Evolutionary conservation across 768 basidiomycete genomes (phyloP), one percentile per base, ranked within the genome.

Genomic region (Boletus vinaceobasis): DNA sequence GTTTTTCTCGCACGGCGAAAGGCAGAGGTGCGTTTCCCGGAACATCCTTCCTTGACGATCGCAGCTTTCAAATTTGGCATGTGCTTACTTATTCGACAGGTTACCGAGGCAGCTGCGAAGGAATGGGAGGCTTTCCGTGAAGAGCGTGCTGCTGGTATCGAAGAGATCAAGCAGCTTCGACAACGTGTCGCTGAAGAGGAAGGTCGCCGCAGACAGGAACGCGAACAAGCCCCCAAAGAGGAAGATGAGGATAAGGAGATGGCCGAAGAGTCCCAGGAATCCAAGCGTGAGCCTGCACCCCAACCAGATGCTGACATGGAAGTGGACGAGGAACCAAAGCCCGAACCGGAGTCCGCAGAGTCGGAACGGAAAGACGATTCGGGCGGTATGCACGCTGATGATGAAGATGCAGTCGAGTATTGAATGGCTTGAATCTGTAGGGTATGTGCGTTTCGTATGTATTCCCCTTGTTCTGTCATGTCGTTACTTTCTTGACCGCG

Each of bases 371-470:
- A 83, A 63, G 82, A 83, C 47, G 81, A 83, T 52, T 61, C 77
- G 29, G 69, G 76, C 36, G 67, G 77, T 8, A 78, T 81, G 73
- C 82, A 79, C 59, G 84, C 82, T 46, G 87, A 89, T 54, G 88
- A 87, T 59, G 88, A 90, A 58, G 88, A 90, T 65, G 88, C 87
- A 11, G 87, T 90, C 43, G 88, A 90, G 73, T 90, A 90, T 73
- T 89, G 56, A 71, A 32, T 27, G 36, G 49, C 40, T 33, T 48
- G 45, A 51, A 54, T 52, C 26, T 29, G 57, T 62, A 78, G 64
- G 60, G 59, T 61, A 65, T 64, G 61, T 65, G 53, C 58, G 37
- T 62, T 50, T 57, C 66, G 60, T 65, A 64, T 54, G 66, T 61
- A 55, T 65, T 56, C 55, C 43, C 45, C 55, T 49, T 50, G 43